A percentile compares a stretch with the other conserved stretches of the same genome.
These are phyloP conservation scores for Cardamine resedifolia DNA, from an alignment of 345 rosid genomes.

Conservation along the genomic window DNA sequence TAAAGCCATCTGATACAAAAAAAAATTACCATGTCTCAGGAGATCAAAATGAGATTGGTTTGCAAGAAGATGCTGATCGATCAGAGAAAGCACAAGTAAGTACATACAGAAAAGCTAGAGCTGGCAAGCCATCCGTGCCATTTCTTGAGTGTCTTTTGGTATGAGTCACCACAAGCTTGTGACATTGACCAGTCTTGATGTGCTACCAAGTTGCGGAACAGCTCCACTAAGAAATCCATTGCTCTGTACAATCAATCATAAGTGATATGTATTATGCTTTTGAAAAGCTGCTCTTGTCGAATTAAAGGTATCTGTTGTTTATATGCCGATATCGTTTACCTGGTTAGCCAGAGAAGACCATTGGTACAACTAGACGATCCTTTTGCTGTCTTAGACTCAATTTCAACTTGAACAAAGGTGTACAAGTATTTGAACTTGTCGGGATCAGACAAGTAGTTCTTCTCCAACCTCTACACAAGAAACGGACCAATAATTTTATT, in stretches of 20 bases:
- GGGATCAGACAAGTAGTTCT: conserved; percentile 65
- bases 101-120: conserved; percentile 73
- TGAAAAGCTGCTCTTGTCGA: background rate
- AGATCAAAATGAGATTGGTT: conserved; percentile 14
- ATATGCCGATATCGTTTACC: conserved; percentile 40
- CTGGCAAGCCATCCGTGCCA: conserved; percentile 98
- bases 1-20: conserved; percentile 68
- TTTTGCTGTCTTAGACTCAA: conserved; percentile 72
- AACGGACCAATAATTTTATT: background rate
- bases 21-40: background rate
- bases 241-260: conserved; percentile 55
- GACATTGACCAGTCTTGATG: conserved; percentile 93
- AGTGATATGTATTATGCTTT: background rate
- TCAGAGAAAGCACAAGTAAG: conserved; percentile 6
- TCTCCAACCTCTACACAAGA: conserved; percentile 75
- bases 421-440: conserved; percentile 61
- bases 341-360: conserved; percentile 97
- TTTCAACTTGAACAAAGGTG: conserved; percentile 77
- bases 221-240: conserved; percentile 91
- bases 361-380: conserved; percentile 90
- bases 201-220: conserved; percentile 76
- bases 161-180: conserved; percentile 82
- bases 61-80: background rate
- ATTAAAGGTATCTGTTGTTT: background rate
- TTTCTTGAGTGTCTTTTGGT: conserved; percentile 81